phyloP scores from a whole-genome alignment of 2,329 filamentous ascomycete species.

The Colletotrichum australisinense region DNA sequence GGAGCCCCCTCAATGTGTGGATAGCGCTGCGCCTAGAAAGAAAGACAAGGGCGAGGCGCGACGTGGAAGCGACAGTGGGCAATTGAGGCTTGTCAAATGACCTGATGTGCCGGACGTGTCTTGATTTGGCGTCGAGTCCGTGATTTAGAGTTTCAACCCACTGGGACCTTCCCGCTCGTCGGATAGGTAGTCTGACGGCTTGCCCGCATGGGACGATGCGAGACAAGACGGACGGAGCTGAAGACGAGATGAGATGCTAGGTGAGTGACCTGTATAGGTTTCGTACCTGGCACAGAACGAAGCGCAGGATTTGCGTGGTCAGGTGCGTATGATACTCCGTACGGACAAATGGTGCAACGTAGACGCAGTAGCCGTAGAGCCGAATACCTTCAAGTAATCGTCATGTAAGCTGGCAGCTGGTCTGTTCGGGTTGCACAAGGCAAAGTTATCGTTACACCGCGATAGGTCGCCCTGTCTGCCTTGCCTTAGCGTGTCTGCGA shows the following conservation, averaged over 20 bases:
- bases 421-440: not conserved
- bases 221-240: no score
- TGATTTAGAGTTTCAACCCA: slow-evolving; percentile 31
- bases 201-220: slow-evolving; percentile 2
- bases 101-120: slow-evolving; percentile 22
- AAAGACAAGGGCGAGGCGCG: slow-evolving; percentile 18
- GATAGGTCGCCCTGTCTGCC: slow-evolving; percentile 14
- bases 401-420: not conserved
- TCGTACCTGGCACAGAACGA: not conserved
- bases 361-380: not conserved
- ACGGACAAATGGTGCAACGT: not conserved
- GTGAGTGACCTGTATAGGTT: not conserved
- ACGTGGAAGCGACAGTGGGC: no score
- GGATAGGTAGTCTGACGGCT: slow-evolving; percentile 18
- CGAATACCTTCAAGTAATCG: not conserved
- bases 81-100: slow-evolving; percentile 28
- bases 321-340: not conserved
- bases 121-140: slow-evolving; percentile 22
- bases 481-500: slow-evolving; percentile 25
- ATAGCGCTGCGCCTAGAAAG: not conserved
- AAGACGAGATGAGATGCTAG: not conserved
- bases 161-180: slow-evolving; percentile 29
- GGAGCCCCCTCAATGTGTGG: not conserved
- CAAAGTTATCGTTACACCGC: not conserved
- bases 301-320: not conserved